phyloP scores from a whole-genome alignment of 441 rosid genomes.

The Eutrema salsugineum region DNA sequence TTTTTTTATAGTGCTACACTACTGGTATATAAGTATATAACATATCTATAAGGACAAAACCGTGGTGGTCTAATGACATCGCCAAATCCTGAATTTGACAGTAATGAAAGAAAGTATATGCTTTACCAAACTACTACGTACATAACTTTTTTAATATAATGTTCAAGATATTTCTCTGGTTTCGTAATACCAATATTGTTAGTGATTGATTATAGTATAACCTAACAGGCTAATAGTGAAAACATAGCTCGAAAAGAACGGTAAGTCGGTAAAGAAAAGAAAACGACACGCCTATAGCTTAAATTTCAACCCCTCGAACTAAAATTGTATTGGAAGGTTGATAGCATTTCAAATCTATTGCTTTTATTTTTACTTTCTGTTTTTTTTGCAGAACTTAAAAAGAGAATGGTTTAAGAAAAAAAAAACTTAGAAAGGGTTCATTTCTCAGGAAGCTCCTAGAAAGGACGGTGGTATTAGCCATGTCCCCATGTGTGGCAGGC shows the following conservation, averaged over 20 bases:
- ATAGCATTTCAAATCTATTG: background rate
- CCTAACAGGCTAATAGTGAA: background rate
- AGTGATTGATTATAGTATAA: background rate
- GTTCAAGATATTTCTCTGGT: background rate
- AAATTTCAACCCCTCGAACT: no score
- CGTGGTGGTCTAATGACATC: background rate
- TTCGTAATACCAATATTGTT: background rate
- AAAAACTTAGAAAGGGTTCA: no score
- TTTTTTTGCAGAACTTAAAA: background rate
- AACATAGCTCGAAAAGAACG: background rate
- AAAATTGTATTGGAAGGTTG: no score
- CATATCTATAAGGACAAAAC: background rate
- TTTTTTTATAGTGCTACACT: background rate
- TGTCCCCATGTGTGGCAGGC: conserved; percentile 1
- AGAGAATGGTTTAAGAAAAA: background rate
- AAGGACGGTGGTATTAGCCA: background rate
- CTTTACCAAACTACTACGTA: background rate
- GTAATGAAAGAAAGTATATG: no score
- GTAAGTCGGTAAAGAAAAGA: no score
- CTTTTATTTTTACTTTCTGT: background rate
- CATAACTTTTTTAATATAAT: background rate
- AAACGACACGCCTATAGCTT: background rate
- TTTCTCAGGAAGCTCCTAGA: background rate
- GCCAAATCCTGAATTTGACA: background rate
- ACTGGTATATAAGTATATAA: background rate